phyloP scores from a whole-genome alignment of 352 stramenopile genomes.

The Pelagophyceae sp. region DNA sequence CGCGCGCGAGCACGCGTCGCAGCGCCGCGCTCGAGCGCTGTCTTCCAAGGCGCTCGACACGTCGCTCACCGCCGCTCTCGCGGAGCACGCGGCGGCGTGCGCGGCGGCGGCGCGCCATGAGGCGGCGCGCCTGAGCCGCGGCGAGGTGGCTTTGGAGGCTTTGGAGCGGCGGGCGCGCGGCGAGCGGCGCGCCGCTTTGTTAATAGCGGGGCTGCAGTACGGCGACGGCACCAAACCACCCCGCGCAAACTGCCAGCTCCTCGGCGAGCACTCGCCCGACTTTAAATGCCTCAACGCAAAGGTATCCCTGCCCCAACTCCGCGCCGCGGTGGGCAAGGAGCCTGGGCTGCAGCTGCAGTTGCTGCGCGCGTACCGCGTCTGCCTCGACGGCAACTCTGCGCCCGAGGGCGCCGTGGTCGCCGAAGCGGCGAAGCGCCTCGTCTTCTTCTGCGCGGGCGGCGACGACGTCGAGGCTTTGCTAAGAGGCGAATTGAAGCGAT shows the following conservation, averaged over 20 bases:
- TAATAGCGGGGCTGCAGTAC: constrained; percentile 10
- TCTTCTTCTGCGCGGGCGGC: not conserved
- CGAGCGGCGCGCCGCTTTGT: not conserved
- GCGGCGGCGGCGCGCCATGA: not conserved
- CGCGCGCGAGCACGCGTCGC: constrained; percentile 43
- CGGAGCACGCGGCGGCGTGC: constrained; percentile 3
- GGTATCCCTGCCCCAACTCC: not conserved
- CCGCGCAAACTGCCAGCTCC: constrained; percentile 3
- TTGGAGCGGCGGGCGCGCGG: not conserved
- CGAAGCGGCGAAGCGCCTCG: not conserved
- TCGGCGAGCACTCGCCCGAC: constrained; percentile 12
- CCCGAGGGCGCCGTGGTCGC: too few relatives aligned
- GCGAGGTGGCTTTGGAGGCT: not conserved
- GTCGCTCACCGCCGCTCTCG: not conserved
- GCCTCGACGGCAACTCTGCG: not conserved
- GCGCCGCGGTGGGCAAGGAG: not conserved
- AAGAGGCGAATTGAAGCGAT: not conserved
- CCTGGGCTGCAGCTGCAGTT: not conserved
- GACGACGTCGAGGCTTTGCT: not conserved
- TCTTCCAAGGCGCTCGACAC: not conserved
- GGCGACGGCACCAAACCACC: not conserved
- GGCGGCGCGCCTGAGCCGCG: not conserved
- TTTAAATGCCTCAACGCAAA: not conserved
- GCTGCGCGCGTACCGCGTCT: constrained; percentile 4
- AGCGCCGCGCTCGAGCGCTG: constrained; percentile 21